Evolutionary conservation across 202 grass and related monocot genomes (phyloP).

Genomic region (Dendrocalamus latiflorus): DNA sequence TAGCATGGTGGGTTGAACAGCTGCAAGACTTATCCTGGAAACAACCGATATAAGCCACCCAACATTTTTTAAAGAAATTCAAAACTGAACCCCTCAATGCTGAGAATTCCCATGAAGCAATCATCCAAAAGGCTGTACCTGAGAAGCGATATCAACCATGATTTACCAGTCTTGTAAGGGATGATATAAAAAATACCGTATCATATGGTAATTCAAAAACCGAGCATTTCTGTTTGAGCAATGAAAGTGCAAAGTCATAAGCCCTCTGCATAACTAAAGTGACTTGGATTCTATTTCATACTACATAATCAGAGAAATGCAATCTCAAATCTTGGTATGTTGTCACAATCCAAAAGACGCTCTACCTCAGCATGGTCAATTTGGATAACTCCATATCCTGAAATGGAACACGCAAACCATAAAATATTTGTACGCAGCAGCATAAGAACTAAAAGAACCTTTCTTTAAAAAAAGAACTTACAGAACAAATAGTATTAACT

Average conservation of each 20-base stretch:
- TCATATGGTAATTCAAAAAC: constrained; percentile 8
- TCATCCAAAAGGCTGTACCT: background rate
- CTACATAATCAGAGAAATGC: constrained; percentile 19
- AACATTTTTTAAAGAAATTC: background rate
- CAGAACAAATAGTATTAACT: background rate
- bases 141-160: background rate
- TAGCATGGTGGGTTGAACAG: no score
- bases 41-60: background rate
- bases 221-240: background rate
- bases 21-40: no score
- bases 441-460: background rate
- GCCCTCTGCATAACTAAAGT: background rate
- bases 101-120: background rate
- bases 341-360: constrained; percentile 1
- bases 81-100: background rate
- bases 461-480: background rate
- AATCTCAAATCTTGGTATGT: background rate
- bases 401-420: constrained; percentile 18
- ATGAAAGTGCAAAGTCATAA: background rate
- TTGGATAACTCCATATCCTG: constrained; percentile 29
- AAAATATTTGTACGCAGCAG: background rate
- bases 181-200: background rate
- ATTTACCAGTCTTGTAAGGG: background rate
- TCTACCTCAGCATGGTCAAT: background rate
- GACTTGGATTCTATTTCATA: constrained; percentile 7